Evolutionary conservation across 2,329 filamentous ascomycete species (phyloP), one percentile per base, ranked within the genome.

Genomic region (Aspergillus spinulosporus): DNA sequence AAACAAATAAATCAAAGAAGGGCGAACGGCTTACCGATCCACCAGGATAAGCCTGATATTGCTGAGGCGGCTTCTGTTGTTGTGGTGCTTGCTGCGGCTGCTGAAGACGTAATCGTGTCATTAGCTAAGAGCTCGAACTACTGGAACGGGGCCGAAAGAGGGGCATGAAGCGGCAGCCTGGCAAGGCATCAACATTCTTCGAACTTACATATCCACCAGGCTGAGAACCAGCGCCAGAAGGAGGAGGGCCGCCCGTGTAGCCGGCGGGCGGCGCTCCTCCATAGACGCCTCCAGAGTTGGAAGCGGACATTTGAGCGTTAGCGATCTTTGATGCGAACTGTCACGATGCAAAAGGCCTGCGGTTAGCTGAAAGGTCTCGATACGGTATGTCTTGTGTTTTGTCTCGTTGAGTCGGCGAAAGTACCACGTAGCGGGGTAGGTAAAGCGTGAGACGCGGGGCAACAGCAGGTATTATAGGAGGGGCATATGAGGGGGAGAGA

Each of bases 1-100:
- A 31, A 49, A 15, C 53, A 50, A 59, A 36, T 21, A 21, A 21
- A 21, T 21, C 21, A 45, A 44, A 43, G 36, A 52, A 54, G 47
- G 32, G 50, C 56, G 61, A 58, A 36, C 57, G 62, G 68, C 73
- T 72, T 75, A 75, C 73, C 68, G 72, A 64, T 54, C 57, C 59
- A 62, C 66, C 67, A 59, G 67, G 78, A 68, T 82, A 85, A 62
- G 82, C 78, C 74, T 84, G 81, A 72, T 85, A 84, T 66, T 78
- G 75, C 63, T 81, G 77, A 51, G 53, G 53, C 51, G 58, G 59
- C 53, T 56, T 60, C 32, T 54, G 54, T 43, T 62, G 58, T 36
- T 54, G 40, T 37, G 42, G 34, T 39, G 36, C 26, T 29, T 54
- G 52, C 39, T 48, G 21, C 29, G 26, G 52, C 37, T 47, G 21